phyloP scores from a whole-genome alignment of 2,329 filamentous ascomycete species.

The Neocucurbitaria cava region DNA sequence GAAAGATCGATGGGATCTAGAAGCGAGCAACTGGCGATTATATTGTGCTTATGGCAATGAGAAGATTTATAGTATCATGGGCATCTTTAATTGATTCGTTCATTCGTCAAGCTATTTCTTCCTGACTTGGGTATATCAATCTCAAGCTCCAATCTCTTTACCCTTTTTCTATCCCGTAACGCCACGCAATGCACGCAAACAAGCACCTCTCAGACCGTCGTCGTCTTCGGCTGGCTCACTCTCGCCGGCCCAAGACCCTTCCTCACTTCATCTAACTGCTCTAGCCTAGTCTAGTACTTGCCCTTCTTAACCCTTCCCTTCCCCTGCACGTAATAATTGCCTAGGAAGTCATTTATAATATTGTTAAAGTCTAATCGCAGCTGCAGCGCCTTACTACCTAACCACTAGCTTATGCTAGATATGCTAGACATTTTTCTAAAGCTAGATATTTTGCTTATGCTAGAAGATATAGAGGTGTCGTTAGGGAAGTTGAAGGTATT shows the following conservation, averaged over 20 bases:
- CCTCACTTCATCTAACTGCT: conserved; percentile 90
- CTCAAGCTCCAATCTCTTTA: neutral
- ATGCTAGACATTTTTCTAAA: conserved; percentile 47
- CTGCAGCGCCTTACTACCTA: conserved; percentile 54
- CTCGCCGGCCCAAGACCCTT: conserved; percentile 79
- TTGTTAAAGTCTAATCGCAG: conserved; percentile 81
- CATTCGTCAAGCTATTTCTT: neutral
- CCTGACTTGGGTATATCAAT: neutral
- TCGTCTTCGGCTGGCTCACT: conserved; percentile 48
- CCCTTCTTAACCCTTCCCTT: conserved; percentile 78
- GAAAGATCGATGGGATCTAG: too few species aligned
- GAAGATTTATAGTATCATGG: too few species aligned
- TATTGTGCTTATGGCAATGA: too few species aligned
- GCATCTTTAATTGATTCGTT: neutral
- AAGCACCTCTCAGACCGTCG: conserved; percentile 11
- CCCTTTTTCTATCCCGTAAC: neutral
- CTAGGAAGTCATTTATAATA: conserved; percentile 93
- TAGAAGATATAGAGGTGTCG: conserved; percentile 56
- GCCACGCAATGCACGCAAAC: neutral
- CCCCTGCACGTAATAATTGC: conserved; percentile 72
- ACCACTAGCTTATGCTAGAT: conserved; percentile 44
- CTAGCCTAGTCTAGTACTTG: conserved; percentile 79
- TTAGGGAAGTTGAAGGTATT: conserved; percentile 47
- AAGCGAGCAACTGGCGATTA: too few species aligned
- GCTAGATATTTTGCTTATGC: conserved; percentile 60